Conservation (phyloP, 192 early-diverging fungal species). For the Coemansia sp. region DNA sequence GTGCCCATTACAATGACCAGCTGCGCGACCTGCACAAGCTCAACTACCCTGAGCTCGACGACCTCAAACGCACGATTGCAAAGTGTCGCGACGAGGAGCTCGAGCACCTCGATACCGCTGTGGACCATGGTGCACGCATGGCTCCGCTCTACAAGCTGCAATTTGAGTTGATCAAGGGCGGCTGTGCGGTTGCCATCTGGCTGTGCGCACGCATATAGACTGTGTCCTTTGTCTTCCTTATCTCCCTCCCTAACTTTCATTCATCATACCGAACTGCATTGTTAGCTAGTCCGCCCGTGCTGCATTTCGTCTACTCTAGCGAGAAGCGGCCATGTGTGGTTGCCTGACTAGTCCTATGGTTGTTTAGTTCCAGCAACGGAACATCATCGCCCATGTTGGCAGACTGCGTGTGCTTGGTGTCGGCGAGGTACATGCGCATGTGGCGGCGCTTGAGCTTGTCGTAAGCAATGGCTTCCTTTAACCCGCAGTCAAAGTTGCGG, state of each 20-base stretch:
- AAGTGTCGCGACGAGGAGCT: conserved; percentile 94
- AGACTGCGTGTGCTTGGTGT: conserved; percentile 1
- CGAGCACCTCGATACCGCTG: conserved; percentile 87
- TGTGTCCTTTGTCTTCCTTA: too few relatives aligned
- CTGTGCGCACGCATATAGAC: conserved; percentile 76
- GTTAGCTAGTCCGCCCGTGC: background rate
- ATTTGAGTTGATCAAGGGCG: conserved; percentile 76
- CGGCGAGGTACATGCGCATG: conserved; percentile 23
- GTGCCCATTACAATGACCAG: conserved; percentile 95
- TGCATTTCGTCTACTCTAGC: conserved; percentile 19
- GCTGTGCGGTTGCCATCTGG: conserved; percentile 93
- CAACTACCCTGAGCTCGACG: conserved; percentile 65
- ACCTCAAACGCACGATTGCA: conserved; percentile 64
- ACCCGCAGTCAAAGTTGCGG: conserved; percentile 45
- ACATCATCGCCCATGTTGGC: conserved; percentile 9
- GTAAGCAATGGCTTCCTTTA: conserved; percentile 50
- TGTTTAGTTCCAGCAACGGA: conserved; percentile 11
- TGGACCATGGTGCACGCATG: conserved; percentile 79
- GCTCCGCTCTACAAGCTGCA: conserved; percentile 78
- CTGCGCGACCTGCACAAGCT: conserved; percentile 78
- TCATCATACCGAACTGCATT: too few relatives aligned
- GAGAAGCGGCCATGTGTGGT: conserved; percentile 32
- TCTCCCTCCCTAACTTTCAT: too few relatives aligned
- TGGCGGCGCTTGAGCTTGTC: conserved; percentile 39
- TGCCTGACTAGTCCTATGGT: background rate